These are phyloP conservation scores for Paramecium pentaurelia DNA, from an alignment of 73 alveolate species.

Conservation along the genomic window DNA sequence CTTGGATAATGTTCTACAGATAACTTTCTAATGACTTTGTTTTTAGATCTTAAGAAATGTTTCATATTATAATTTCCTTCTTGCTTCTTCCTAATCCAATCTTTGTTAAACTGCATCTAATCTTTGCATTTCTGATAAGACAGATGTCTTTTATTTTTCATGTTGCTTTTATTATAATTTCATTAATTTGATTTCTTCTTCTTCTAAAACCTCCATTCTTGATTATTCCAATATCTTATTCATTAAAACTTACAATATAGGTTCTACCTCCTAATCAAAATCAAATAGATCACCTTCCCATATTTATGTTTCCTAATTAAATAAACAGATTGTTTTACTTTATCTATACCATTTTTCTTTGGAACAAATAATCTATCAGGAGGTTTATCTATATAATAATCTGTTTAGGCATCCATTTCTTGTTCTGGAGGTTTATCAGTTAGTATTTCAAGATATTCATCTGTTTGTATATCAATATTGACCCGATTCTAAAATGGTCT, in stretches of 20 bases:
- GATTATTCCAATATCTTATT: slow-evolving; percentile 90
- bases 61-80: slow-evolving; percentile 54
- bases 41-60: neutral
- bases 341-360: slow-evolving; percentile 79
- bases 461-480: slow-evolving; percentile 68
- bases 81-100: slow-evolving; percentile 77
- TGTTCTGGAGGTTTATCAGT: slow-evolving; percentile 73
- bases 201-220: slow-evolving; percentile 95
- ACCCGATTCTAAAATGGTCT: slow-evolving; percentile 70
- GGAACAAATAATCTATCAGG: slow-evolving; percentile 84
- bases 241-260: slow-evolving; percentile 84
- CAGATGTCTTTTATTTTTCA: slow-evolving; percentile 85
- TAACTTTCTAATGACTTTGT: slow-evolving; percentile 36
- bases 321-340: neutral
- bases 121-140: slow-evolving; percentile 86
- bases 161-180: slow-evolving; percentile 86
- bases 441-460: slow-evolving; percentile 67
- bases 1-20: slow-evolving; percentile 42
- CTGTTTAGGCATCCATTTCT: slow-evolving; percentile 87
- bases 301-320: slow-evolving; percentile 69
- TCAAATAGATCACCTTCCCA: slow-evolving; percentile 95
- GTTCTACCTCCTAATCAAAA: slow-evolving; percentile 92
- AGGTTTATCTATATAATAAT: slow-evolving; percentile 83
- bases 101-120: slow-evolving; percentile 82
- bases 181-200: slow-evolving; percentile 87